These are phyloP conservation scores for Serendipita sp. DNA, from an alignment of 768 basidiomycete species.

Conservation along the genomic window DNA sequence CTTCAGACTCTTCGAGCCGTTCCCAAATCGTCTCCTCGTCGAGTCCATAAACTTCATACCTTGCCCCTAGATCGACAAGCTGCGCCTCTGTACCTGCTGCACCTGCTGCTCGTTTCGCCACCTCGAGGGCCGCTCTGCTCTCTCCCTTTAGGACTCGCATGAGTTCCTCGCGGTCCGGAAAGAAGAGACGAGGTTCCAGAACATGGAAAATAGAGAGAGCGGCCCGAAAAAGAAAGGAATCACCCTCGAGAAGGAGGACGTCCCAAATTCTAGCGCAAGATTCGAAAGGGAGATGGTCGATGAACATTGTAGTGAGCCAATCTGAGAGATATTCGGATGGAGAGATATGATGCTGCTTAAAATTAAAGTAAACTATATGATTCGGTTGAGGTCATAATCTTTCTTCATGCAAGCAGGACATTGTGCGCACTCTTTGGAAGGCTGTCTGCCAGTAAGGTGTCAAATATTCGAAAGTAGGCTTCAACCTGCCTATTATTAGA, in stretches of 20 bases:
- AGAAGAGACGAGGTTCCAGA: conserved; percentile 74
- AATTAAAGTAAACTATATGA: conserved; percentile 72
- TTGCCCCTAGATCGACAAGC: conserved; percentile 30
- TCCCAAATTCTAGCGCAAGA: conserved; percentile 85
- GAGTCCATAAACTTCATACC: conserved; percentile 75
- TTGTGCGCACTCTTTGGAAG: conserved; percentile 72
- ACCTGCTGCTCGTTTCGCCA: conserved; percentile 56
- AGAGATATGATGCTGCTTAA: conserved; percentile 84
- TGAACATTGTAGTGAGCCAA: conserved; percentile 69
- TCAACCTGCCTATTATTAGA: conserved; percentile 42
- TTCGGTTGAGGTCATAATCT: not conserved
- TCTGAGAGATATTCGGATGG: conserved; percentile 68
- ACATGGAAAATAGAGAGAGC: conserved; percentile 71
- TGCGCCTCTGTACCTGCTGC: conserved; percentile 6
- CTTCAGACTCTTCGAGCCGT: conserved; percentile 63
- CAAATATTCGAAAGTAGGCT: conserved; percentile 87
- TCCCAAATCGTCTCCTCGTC: conserved; percentile 81
- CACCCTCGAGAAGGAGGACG: conserved; percentile 60
- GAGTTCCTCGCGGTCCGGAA: conserved; percentile 67
- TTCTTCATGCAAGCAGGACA: not conserved
- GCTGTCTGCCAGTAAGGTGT: conserved; percentile 77
- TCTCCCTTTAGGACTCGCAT: conserved; percentile 74
- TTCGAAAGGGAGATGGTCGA: conserved; percentile 81
- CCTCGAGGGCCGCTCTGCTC: conserved; percentile 67
- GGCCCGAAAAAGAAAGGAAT: conserved; percentile 75